Evolutionary conservation across 257 asterid genomes (phyloP).

Genomic region (Salvia miltiorrhiza): DNA sequence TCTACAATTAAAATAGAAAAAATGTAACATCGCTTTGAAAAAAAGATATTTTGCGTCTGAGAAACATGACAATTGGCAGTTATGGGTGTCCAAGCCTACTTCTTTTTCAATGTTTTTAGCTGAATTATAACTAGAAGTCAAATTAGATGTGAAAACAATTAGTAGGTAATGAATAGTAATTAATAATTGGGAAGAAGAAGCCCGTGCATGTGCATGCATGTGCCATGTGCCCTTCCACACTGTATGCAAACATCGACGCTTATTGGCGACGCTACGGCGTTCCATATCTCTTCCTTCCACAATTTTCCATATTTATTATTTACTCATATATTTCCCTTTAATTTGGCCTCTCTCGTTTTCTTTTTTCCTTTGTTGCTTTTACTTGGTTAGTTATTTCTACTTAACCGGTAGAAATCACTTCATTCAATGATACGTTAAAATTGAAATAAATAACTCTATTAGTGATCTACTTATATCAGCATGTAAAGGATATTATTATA

Average conservation of each 20-base stretch:
- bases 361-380: neutral
- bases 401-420: too few species aligned
- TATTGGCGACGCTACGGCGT: slow-evolving; percentile 7
- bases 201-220: slow-evolving; percentile 25
- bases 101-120: neutral
- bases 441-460: too few species aligned
- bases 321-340: too few species aligned
- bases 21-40: neutral
- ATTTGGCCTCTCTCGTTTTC: neutral
- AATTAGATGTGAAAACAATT: slow-evolving; percentile 9
- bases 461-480: too few species aligned
- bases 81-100: neutral
- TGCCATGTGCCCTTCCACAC: slow-evolving; percentile 32
- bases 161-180: neutral
- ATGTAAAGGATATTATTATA: too few species aligned
- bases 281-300: neutral
- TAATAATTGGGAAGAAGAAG: neutral
- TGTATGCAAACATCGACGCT: slow-evolving; percentile 8
- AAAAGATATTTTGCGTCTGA: neutral
- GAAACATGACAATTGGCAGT: slow-evolving; percentile 15
- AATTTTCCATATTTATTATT: neutral
- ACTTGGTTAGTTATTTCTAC: too few species aligned
- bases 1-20: neutral
- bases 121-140: neutral
- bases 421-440: too few species aligned